Evolutionary conservation across 352 stramenopile genomes (phyloP), one percentile per base, ranked within the genome.

Genomic region (Pythium utonaiense): DNA sequence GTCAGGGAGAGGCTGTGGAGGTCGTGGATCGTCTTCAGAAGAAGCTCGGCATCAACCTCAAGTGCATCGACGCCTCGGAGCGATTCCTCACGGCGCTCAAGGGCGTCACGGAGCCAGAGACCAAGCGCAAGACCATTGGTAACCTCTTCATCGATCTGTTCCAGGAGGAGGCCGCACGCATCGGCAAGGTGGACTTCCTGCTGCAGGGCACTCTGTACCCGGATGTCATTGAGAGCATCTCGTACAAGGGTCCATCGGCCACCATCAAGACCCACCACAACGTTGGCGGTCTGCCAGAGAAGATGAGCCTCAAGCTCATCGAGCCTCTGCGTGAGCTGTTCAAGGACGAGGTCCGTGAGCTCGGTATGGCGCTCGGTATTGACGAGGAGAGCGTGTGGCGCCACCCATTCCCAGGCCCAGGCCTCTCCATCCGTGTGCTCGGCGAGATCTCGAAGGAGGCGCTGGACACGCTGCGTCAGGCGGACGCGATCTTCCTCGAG

Each of bases 181-280:
- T 96, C 45, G 83, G 79, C 67, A 82, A 95, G 16, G 88, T 96
- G 30, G 82, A 99, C 64, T 99, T 92, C 58, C 67, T 99, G 60
- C 85, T 99, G 28, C 97, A 99, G 73, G 98, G 98, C 52, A 99
- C 98, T 31, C 75, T 99, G 22, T 99, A 99, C 74, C 97, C 98
- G 21, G 98, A 99, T 75, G 96, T 99, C 57, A 99, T 99, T 75
- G 98, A 99, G 75, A 98, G 85, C 66, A 91, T 99, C 54, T 98
- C 92, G 47, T 99, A 99, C 92, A 99, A 99, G 78, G 87, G 97
- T 24, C 96, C 96, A 10, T 98, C 86, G 22, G 97, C 96, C 22
- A 99, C 96, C 33, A 99, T 99, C 77, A 99, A 99, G 85, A 99
- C 96, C 34, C 98, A 99, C 77, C 97, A 99, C 86, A 99, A 99